phyloP scores from a whole-genome alignment of 73 alveolate species.

The Durusdinium trenchii region DNA sequence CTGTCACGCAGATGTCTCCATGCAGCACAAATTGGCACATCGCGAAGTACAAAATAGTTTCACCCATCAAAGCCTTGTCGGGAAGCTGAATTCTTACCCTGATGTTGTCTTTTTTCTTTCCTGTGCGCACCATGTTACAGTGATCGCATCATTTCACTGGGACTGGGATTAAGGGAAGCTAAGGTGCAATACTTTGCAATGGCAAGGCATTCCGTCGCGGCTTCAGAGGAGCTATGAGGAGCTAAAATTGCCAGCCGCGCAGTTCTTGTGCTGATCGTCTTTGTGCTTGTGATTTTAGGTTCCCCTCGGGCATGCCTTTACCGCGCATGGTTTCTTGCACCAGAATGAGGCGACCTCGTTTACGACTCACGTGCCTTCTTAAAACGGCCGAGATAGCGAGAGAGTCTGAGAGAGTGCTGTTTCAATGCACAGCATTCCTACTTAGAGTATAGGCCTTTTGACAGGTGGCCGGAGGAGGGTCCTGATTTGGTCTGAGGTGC shows the following conservation, averaged over 20 bases:
- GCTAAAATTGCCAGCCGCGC: neutral
- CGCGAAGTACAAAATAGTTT: too few species aligned
- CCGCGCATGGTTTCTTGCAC: conserved; percentile 75
- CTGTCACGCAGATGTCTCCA: too few species aligned
- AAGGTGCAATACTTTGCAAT: conserved; percentile 90
- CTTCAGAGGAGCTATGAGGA: neutral
- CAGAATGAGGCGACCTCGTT: conserved; percentile 33
- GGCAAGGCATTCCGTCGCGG: conserved; percentile 63
- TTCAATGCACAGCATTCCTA: neutral
- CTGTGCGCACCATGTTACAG: too few species aligned
- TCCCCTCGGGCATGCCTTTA: conserved; percentile 90
- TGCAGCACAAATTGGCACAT: too few species aligned
- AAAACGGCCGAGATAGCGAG: neutral
- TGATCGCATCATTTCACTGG: too few species aligned
- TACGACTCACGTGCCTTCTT: neutral
- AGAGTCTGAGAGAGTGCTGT: neutral
- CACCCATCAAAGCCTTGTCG: too few species aligned
- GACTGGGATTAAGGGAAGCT: too few species aligned
- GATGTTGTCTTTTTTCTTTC: too few species aligned
- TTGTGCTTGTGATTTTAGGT: neutral
- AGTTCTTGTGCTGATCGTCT: neutral
- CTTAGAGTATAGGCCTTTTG: neutral
- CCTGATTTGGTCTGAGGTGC: conserved; percentile 42
- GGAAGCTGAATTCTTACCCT: too few species aligned
- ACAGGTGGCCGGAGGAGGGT: neutral